Conservation (phyloP, 805 yeast genomes). For the Metschnikowia sp. region DNA sequence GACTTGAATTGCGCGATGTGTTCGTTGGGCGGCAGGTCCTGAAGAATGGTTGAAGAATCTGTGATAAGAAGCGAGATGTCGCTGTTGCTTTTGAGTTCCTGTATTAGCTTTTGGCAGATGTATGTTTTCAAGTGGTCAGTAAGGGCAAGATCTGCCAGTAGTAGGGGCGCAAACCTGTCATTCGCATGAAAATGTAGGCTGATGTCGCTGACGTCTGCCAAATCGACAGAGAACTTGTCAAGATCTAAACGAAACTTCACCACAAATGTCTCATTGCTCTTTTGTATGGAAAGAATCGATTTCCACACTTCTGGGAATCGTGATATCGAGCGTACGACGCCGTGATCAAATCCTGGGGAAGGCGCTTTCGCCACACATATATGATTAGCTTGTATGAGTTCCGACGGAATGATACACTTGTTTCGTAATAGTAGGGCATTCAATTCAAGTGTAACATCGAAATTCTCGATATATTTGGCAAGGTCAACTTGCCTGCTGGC, state of each 20-base stretch:
- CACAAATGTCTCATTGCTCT: slow-evolving; percentile 30
- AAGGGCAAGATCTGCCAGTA: slow-evolving; percentile 26
- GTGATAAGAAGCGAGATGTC: slow-evolving; percentile 14
- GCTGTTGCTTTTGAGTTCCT: slow-evolving; percentile 12
- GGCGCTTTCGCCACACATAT: slow-evolving; percentile 29
- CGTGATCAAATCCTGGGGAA: slow-evolving; percentile 1
- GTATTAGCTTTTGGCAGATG: slow-evolving; percentile 19
- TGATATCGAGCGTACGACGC: slow-evolving; percentile 1
- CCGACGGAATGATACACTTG: slow-evolving; percentile 27
- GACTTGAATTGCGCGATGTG: slow-evolving; percentile 3
- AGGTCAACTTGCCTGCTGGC: slow-evolving; percentile 16
- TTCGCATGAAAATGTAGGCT: slow-evolving; percentile 28
- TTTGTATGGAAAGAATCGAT: slow-evolving; percentile 11
- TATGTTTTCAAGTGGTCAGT: slow-evolving; percentile 26
- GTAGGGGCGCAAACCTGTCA: slow-evolving; percentile 27
- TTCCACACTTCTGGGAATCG: slow-evolving; percentile 15
- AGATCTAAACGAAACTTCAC: slow-evolving; percentile 27
- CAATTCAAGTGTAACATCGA: slow-evolving; percentile 32
- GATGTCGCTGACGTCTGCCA: slow-evolving; percentile 15
- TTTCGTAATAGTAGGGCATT: slow-evolving; percentile 34
- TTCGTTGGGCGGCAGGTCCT: slow-evolving; percentile 17
- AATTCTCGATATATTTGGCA: slow-evolving; percentile 15
- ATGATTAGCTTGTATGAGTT: slow-evolving; percentile 32
- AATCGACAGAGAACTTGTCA: slow-evolving; percentile 21
- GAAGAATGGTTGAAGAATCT: slow-evolving; percentile 15